Evolutionary conservation across 2,329 filamentous ascomycete species (phyloP).

Genomic region (Fusarium gaditjirri): DNA sequence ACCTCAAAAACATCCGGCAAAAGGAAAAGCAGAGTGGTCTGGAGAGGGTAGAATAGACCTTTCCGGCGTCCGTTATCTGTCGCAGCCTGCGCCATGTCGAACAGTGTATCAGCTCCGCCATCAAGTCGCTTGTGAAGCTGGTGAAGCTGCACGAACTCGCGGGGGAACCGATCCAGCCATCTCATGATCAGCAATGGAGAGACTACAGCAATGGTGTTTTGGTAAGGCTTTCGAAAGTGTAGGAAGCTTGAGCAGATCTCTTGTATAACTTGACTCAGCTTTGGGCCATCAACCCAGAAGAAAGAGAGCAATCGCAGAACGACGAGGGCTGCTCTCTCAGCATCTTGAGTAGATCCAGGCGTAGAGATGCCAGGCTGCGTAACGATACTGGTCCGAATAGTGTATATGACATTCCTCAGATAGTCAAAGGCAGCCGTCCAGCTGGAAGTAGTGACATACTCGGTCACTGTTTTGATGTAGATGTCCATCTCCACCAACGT

Average conservation of each 20-base stretch:
- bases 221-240: constrained; percentile 71
- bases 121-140: constrained; percentile 70
- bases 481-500: constrained; percentile 62
- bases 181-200: constrained; percentile 71
- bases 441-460: constrained; percentile 72
- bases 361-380: constrained; percentile 51
- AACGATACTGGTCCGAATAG: constrained; percentile 57
- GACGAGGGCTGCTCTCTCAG: constrained; percentile 64
- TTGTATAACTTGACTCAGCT: constrained; percentile 70
- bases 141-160: constrained; percentile 73
- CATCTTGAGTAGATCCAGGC: constrained; percentile 55
- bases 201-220: constrained; percentile 71
- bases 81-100: constrained; percentile 74
- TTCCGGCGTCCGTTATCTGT: constrained; percentile 67
- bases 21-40: constrained; percentile 70
- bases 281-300: constrained; percentile 72
- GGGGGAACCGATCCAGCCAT: constrained; percentile 73
- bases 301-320: constrained; percentile 69
- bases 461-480: constrained; percentile 66
- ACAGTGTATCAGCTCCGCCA: constrained; percentile 72
- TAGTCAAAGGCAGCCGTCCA: constrained; percentile 71
- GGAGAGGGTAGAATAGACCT: constrained; percentile 68
- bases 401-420: constrained; percentile 63
- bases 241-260: constrained; percentile 75
- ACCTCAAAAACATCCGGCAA: constrained; percentile 77